Percentiles rank a stretch among this genome's conserved stretches.
Evolutionary conservation across 1,139 yeast species (phyloP).

Genomic region (Yamadazyma sp.): DNA sequence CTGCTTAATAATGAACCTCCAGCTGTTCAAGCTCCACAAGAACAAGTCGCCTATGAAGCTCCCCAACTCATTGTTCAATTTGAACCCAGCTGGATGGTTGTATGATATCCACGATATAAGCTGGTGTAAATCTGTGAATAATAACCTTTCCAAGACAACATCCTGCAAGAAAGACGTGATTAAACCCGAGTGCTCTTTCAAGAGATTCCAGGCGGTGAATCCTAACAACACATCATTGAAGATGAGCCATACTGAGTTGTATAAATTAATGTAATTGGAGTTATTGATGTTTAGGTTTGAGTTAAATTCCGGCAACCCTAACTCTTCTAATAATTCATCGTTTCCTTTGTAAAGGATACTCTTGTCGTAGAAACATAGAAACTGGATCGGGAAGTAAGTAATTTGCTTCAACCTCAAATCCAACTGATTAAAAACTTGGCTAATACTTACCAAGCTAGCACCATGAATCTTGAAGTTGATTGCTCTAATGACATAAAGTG

Average conservation of each 20-base stretch:
- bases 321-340: constrained; percentile 21
- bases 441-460: constrained; percentile 35
- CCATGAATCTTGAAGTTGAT: constrained; percentile 26
- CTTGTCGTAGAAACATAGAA: constrained; percentile 50
- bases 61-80: constrained; percentile 84
- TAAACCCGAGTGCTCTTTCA: constrained; percentile 43
- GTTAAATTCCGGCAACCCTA: constrained; percentile 39
- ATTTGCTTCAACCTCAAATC: constrained; percentile 78
- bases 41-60: constrained; percentile 83
- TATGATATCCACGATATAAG: constrained; percentile 76
- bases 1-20: constrained; percentile 39
- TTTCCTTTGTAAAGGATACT: constrained; percentile 27
- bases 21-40: constrained; percentile 78
- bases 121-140: constrained; percentile 36
- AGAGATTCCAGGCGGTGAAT: constrained; percentile 50
- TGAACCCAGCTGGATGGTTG: constrained; percentile 88
- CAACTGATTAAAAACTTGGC: constrained; percentile 73
- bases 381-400: constrained; percentile 80
- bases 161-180: constrained; percentile 37
- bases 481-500: constrained; percentile 21
- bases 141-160: constrained; percentile 30
- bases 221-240: constrained; percentile 83
- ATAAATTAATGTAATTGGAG: constrained; percentile 82
- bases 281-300: constrained; percentile 43
- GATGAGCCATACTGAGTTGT: constrained; percentile 86